phyloP scores from a whole-genome alignment of 2,329 filamentous ascomycete species.

The Fusarium graminum region DNA sequence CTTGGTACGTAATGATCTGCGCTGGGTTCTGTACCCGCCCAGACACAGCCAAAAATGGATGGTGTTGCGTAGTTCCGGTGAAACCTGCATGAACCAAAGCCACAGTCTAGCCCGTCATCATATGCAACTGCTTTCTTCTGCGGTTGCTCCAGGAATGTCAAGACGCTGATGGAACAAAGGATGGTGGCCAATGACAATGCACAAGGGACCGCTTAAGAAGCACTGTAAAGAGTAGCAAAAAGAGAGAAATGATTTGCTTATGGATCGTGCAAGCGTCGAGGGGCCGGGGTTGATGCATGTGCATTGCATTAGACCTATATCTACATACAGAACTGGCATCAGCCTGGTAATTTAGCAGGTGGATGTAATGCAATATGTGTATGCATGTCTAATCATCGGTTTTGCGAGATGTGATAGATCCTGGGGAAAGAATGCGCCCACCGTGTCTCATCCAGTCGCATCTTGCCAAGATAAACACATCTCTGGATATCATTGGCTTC shows the following conservation, averaged over 20 bases:
- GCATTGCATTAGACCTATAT: background rate
- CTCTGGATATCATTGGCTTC: background rate
- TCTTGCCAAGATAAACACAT: background rate
- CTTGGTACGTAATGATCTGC: slow-evolving; percentile 6
- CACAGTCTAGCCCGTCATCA: background rate
- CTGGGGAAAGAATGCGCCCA: slow-evolving; percentile 26
- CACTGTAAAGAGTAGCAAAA: slow-evolving; percentile 14
- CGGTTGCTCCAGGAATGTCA: slow-evolving; percentile 19
- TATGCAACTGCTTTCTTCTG: slow-evolving; percentile 1
- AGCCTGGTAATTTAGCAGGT: background rate
- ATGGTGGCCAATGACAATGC: slow-evolving; percentile 15
- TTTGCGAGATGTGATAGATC: slow-evolving; percentile 41
- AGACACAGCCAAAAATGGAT: no score
- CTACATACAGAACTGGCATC: slow-evolving; percentile 2
- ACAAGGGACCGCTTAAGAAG: background rate
- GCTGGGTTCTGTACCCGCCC: background rate
- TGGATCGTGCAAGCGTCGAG: no score
- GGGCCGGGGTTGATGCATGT: background rate
- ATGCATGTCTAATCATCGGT: background rate
- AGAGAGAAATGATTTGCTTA: background rate
- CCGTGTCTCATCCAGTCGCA: slow-evolving; percentile 10
- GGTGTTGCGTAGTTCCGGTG: background rate
- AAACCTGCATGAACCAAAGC: slow-evolving; percentile 6
- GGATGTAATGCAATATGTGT: background rate
- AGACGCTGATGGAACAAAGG: slow-evolving; percentile 1